A percentile compares a stretch with the other conserved stretches of the same genome.
phyloP scores from a whole-genome alignment of 257 asterid genomes.

The Solanum etuberosum region DNA sequence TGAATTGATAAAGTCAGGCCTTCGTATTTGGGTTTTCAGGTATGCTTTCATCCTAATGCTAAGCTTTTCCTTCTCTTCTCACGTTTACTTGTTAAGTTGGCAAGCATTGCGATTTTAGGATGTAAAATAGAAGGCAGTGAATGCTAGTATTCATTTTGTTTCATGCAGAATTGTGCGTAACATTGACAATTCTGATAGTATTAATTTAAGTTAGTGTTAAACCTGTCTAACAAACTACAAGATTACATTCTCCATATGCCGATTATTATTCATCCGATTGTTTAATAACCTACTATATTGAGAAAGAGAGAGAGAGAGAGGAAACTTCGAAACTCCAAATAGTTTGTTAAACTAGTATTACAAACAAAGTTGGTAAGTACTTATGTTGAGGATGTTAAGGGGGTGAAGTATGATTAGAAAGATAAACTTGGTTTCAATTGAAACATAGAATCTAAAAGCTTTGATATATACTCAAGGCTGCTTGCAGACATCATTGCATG shows the following conservation, averaged over 20 bases:
- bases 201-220: background rate
- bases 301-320: background rate
- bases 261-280: background rate
- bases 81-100: background rate
- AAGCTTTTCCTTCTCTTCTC: background rate
- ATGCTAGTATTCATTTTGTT: background rate
- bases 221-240: background rate
- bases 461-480: background rate
- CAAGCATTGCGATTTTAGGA: background rate
- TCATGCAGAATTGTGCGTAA: background rate
- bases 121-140: background rate
- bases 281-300: background rate
- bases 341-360: too few species aligned
- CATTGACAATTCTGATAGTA: background rate
- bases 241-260: background rate
- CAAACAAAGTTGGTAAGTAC: background rate
- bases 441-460: background rate
- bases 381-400: background rate
- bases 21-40: constrained; percentile 98
- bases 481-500: background rate
- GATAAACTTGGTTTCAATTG: background rate
- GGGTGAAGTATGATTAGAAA: background rate
- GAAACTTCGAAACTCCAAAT: background rate
- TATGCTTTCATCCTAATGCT: constrained; percentile 11
- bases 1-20: constrained; percentile 59